These are phyloP conservation scores for Shiraia sp. DNA, from an alignment of 2,329 filamentous ascomycete genomes.

Conservation along the genomic window DNA sequence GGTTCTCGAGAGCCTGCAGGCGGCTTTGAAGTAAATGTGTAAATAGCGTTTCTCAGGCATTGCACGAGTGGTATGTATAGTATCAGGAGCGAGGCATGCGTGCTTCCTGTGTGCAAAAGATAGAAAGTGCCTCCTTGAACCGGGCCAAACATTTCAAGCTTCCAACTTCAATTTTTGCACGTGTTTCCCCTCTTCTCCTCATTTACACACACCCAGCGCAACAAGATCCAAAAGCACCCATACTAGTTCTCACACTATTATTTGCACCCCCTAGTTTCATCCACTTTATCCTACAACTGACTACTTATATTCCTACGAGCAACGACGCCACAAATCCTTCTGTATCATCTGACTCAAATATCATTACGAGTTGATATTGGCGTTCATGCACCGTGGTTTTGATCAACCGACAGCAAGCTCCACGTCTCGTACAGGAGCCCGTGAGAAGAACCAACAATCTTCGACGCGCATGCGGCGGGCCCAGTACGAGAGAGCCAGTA, in stretches of 20 bases:
- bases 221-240: conserved; percentile 20
- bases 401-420: conserved; percentile 24
- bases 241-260: conserved; percentile 12
- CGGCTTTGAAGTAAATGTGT: conserved; percentile 74
- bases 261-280: conserved; percentile 1
- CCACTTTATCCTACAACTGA: background rate
- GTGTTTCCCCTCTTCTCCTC: conserved; percentile 5
- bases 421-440: conserved; percentile 15
- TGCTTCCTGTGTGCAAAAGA: conserved; percentile 35
- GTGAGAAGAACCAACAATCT: conserved; percentile 15
- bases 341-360: background rate
- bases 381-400: conserved; percentile 26
- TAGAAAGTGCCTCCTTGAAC: conserved; percentile 39
- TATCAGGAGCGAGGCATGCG: conserved; percentile 33
- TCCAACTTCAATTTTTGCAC: conserved; percentile 7
- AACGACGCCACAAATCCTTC: too few relatives aligned
- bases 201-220: conserved; percentile 17
- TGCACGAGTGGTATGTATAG: conserved; percentile 40
- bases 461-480: conserved; percentile 14
- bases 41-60: conserved; percentile 43
- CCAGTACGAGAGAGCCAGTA: conserved; percentile 10
- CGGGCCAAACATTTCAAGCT: conserved; percentile 26
- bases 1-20: conserved; percentile 84
- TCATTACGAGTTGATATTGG: background rate
- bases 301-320: background rate